phyloP scores from a whole-genome alignment of 306 rosid genomes.

The Pueraria montana region DNA sequence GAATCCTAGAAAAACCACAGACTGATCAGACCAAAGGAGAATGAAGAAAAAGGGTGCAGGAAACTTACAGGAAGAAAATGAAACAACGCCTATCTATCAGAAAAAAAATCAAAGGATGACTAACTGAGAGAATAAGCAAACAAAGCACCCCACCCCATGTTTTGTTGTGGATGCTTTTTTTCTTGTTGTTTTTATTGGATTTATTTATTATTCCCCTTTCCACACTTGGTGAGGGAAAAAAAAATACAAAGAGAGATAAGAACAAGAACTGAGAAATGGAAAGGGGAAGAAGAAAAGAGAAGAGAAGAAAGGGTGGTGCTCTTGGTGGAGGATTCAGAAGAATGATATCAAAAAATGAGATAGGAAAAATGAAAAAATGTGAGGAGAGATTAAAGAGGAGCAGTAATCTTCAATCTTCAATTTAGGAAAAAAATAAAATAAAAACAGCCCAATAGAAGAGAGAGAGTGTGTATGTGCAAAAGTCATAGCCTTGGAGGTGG shows the following conservation, averaged over 20 bases:
- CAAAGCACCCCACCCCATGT: constrained; percentile 35
- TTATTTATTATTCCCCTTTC: constrained; percentile 23
- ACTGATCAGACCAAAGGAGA: constrained; percentile 51
- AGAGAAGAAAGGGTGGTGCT: constrained; percentile 45
- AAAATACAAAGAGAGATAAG: constrained; percentile 41
- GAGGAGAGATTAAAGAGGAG: constrained; percentile 61
- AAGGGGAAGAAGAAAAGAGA: constrained; percentile 15
- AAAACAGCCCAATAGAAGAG: constrained; percentile 62
- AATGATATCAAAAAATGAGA: constrained; percentile 53
- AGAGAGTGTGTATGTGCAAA: constrained; percentile 59
- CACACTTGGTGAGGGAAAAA: constrained; percentile 4
- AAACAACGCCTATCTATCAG: constrained; percentile 58
- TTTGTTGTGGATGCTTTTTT: constrained; percentile 25
- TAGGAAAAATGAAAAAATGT: constrained; percentile 4
- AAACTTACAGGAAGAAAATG: constrained; percentile 46
- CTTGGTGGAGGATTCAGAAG: constrained; percentile 57
- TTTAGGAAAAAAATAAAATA: constrained; percentile 46
- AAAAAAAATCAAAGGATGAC: constrained; percentile 41
- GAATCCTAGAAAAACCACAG: constrained; percentile 47
- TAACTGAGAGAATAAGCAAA: constrained; percentile 44
- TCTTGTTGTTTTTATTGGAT: not conserved
- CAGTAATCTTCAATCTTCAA: constrained; percentile 57
- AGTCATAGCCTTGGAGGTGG: constrained; percentile 51
- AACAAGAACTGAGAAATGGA: constrained; percentile 57
- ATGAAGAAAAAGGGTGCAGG: constrained; percentile 17